phyloP scores from a whole-genome alignment of 192 early-diverging fungal genomes.

The Entomortierella chlamydospora region DNA sequence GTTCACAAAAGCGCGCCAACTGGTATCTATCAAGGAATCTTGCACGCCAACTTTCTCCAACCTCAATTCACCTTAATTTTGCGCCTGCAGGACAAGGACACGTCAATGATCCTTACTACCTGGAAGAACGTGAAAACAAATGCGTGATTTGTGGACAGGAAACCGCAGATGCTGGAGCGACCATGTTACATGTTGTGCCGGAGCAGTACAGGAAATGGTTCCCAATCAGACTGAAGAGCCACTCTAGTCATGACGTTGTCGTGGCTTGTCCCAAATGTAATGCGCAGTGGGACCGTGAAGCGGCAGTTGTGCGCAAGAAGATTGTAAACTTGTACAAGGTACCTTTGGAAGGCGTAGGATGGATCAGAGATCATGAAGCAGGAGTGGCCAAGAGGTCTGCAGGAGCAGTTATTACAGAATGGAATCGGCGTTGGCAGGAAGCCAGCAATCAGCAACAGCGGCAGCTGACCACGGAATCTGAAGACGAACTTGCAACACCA shows the following conservation, averaged over 20 bases:
- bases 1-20: slow-evolving; percentile 41
- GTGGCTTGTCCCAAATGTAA: slow-evolving; percentile 52
- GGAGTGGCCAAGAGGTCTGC: slow-evolving; percentile 38
- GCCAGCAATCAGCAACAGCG: background rate
- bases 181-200: slow-evolving; percentile 49
- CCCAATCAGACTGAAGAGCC: slow-evolving; percentile 43
- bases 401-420: slow-evolving; percentile 33
- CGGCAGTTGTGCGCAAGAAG: slow-evolving; percentile 30
- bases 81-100: slow-evolving; percentile 43
- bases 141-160: slow-evolving; percentile 38
- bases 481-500: too few species aligned
- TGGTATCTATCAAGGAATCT: slow-evolving; percentile 45
- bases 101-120: slow-evolving; percentile 25
- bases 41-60: slow-evolving; percentile 20
- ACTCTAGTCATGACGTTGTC: slow-evolving; percentile 43
- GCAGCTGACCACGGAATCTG: background rate
- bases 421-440: slow-evolving; percentile 34
- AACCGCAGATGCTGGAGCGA: slow-evolving; percentile 35
- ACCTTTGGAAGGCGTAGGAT: slow-evolving; percentile 46
- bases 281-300: slow-evolving; percentile 47
- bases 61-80: slow-evolving; percentile 49
- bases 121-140: slow-evolving; percentile 50
- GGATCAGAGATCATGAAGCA: slow-evolving; percentile 47
- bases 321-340: slow-evolving; percentile 30
- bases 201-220: slow-evolving; percentile 52